These are phyloP conservation scores for Leptosphaerulina australis DNA, from an alignment of 2,329 filamentous ascomycete genomes.

Conservation along the genomic window DNA sequence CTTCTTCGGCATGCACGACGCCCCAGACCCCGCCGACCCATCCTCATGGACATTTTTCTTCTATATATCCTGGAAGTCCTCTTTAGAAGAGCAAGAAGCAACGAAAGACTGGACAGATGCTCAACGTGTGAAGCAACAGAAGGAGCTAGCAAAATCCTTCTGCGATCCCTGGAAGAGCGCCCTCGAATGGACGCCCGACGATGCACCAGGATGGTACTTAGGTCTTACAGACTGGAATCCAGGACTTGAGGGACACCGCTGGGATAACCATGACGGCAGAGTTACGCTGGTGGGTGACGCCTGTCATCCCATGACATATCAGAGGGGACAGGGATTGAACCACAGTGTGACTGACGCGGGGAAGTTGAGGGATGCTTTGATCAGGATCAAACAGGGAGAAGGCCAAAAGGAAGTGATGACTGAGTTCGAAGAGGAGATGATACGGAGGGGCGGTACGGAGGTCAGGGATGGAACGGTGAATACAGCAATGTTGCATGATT, in stretches of 20 bases:
- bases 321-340: constrained; percentile 59
- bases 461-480: constrained; percentile 43
- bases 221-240: constrained; percentile 48
- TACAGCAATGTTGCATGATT: constrained; percentile 46
- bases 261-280: constrained; percentile 44
- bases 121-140: constrained; percentile 50
- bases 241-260: constrained; percentile 33
- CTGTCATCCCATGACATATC: constrained; percentile 51
- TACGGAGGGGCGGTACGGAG: constrained; percentile 41
- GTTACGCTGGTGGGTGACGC: constrained; percentile 51
- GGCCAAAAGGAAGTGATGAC: constrained; percentile 40
- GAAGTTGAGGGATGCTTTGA: constrained; percentile 46
- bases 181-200: constrained; percentile 44
- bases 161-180: constrained; percentile 55
- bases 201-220: constrained; percentile 42
- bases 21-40: constrained; percentile 45
- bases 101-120: constrained; percentile 45
- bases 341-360: constrained; percentile 54
- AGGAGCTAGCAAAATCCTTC: constrained; percentile 48
- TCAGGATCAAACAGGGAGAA: constrained; percentile 30
- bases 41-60: constrained; percentile 55
- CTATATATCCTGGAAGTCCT: constrained; percentile 55
- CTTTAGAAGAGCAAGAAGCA: constrained; percentile 50
- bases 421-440: constrained; percentile 55
- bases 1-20: constrained; percentile 56